These are phyloP conservation scores for Penicillium robsamsonii DNA, from an alignment of 495 filamentous ascomycete species.

Conservation along the genomic window DNA sequence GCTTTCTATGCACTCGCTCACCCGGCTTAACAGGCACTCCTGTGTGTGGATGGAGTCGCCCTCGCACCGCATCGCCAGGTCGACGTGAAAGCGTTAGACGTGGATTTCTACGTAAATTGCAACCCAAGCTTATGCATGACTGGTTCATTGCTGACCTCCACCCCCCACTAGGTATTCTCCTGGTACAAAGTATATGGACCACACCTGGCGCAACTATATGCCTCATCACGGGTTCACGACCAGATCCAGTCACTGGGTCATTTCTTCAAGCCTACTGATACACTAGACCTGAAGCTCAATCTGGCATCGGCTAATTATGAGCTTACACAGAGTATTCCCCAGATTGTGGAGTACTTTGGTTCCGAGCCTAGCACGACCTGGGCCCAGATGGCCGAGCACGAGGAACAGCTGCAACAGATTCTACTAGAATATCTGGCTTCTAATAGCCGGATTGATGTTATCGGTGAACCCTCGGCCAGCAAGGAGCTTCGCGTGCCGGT, in stretches of 20 bases:
- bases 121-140: constrained; percentile 49
- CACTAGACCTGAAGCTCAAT: constrained; percentile 62
- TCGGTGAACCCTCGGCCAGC: constrained; percentile 50
- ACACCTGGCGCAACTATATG: constrained; percentile 67
- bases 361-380: constrained; percentile 40
- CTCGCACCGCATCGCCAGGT: constrained; percentile 67
- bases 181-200: constrained; percentile 80
- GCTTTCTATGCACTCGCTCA: constrained; percentile 34
- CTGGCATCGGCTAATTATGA: constrained; percentile 67
- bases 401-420: constrained; percentile 55
- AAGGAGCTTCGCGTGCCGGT: constrained; percentile 55
- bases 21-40: constrained; percentile 33
- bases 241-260: constrained; percentile 57
- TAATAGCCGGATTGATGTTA: constrained; percentile 51
- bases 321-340: constrained; percentile 56
- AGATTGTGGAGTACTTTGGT: constrained; percentile 55
- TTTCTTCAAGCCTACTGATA: constrained; percentile 60
- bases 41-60: constrained; percentile 62
- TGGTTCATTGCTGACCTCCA: not conserved
- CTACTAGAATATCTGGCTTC: constrained; percentile 55
- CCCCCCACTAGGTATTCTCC: constrained; percentile 44
- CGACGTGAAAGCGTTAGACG: constrained; percentile 62
- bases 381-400: constrained; percentile 54
- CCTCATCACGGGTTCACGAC: constrained; percentile 41
- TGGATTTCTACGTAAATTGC: constrained; percentile 63